Conservation (phyloP, 2,329 filamentous ascomycete genomes). For the Fusarium musae region DNA sequence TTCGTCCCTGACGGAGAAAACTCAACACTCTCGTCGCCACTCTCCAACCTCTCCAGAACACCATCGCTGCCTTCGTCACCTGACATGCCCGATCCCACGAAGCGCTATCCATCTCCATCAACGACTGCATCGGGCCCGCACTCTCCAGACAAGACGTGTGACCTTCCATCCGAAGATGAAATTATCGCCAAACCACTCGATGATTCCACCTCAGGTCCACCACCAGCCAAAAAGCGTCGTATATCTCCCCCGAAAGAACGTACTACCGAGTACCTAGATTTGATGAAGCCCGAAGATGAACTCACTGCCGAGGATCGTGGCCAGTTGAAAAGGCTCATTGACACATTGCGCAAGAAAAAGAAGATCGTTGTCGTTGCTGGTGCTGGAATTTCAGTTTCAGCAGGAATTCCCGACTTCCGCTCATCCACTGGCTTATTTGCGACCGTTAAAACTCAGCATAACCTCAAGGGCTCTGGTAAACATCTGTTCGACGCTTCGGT, state of each 20-base stretch:
- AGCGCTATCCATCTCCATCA: conserved; percentile 65
- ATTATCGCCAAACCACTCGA: conserved; percentile 45
- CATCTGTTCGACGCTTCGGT: conserved; percentile 97
- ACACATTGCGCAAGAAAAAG: conserved; percentile 84
- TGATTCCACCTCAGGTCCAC: conserved; percentile 63
- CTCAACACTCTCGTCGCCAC: conserved; percentile 62
- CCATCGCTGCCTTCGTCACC: conserved; percentile 63
- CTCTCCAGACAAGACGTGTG: conserved; percentile 61
- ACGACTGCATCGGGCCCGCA: conserved; percentile 61
- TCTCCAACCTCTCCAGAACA: conserved; percentile 64
- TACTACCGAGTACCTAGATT: conserved; percentile 83
- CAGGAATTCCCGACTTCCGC: conserved; percentile 96
- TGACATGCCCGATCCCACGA: conserved; percentile 52
- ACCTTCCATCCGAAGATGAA: conserved; percentile 50
- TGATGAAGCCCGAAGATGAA: conserved; percentile 64
- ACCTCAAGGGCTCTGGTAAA: conserved; percentile 89
- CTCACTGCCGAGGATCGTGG: conserved; percentile 55
- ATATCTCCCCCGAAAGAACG: conserved; percentile 71
- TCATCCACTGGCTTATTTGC: conserved; percentile 91
- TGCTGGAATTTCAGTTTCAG: conserved; percentile 95
- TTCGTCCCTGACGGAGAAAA: conserved; percentile 48
- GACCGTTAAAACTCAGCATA: conserved; percentile 85
- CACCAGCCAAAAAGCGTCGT: conserved; percentile 81
- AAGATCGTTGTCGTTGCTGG: conserved; percentile 98
- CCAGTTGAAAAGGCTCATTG: conserved; percentile 77